Evolutionary conservation across 2,329 filamentous ascomycete genomes (phyloP).

Genomic region (Capronia epimyces): DNA sequence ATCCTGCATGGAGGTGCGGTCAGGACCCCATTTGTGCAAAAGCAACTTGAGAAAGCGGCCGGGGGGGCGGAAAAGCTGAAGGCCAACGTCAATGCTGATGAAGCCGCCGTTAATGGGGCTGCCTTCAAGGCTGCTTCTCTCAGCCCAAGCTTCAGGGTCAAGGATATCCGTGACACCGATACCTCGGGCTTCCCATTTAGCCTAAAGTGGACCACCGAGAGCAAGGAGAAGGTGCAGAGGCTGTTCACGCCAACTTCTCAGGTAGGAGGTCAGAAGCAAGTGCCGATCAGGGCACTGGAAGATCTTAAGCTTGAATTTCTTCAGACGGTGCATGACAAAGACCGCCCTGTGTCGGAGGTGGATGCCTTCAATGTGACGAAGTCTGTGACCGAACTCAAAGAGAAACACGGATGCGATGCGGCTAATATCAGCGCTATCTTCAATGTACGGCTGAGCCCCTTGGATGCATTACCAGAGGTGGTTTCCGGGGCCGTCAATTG

Average conservation of each 20-base stretch:
- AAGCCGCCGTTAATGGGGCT: constrained; percentile 91
- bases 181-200: constrained; percentile 66
- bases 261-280: constrained; percentile 72
- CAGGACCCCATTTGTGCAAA: constrained; percentile 91
- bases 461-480: constrained; percentile 76
- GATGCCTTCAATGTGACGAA: constrained; percentile 80
- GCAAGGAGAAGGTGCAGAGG: constrained; percentile 70
- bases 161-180: constrained; percentile 86
- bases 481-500: constrained; percentile 74
- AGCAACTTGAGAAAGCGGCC: constrained; percentile 69
- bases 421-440: constrained; percentile 77
- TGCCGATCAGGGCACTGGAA: constrained; percentile 73
- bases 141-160: constrained; percentile 93
- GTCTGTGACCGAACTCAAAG: constrained; percentile 70
- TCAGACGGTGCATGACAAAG: constrained; percentile 57
- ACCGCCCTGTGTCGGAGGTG: constrained; percentile 61
- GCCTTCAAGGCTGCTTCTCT: constrained; percentile 89
- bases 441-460: constrained; percentile 62
- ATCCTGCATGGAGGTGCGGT: constrained; percentile 89
- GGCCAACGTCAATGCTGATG: constrained; percentile 93
- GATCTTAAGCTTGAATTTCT: constrained; percentile 78
- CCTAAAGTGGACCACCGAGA: constrained; percentile 68
- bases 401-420: constrained; percentile 70
- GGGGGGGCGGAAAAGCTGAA: constrained; percentile 73
- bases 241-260: constrained; percentile 75